phyloP scores from a whole-genome alignment of 768 basidiomycete genomes.

The Lentinula lateritia region DNA sequence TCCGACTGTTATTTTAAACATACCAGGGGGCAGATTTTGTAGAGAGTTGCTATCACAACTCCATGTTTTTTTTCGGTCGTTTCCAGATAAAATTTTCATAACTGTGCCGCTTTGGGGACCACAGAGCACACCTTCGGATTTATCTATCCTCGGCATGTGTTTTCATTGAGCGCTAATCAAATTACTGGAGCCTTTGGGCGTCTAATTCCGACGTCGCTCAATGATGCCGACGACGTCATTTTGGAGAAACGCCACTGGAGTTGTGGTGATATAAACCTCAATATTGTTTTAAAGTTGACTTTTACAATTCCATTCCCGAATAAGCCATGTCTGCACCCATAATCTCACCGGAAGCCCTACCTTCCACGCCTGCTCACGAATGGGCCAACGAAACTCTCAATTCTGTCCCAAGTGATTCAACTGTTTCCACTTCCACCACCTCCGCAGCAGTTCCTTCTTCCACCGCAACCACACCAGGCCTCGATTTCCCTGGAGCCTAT shows the following conservation, averaged over 20 bases:
- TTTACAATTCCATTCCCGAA: not conserved
- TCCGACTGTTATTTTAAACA: constrained; percentile 81
- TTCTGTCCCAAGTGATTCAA: not conserved
- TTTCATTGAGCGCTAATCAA: too few relatives aligned
- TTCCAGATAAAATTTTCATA: too few relatives aligned
- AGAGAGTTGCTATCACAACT: too few relatives aligned
- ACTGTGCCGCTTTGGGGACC: too few relatives aligned
- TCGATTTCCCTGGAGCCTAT: constrained; percentile 1
- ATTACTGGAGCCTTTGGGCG: not conserved
- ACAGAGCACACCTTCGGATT: too few relatives aligned
- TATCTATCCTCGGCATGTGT: too few relatives aligned
- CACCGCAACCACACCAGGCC: not conserved
- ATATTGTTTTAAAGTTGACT: too few relatives aligned
- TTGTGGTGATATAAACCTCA: not conserved
- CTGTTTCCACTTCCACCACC: too few relatives aligned
- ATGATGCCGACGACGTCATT: not conserved
- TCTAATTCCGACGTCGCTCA: not conserved
- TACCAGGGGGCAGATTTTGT: too few relatives aligned
- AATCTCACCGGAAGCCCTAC: not conserved
- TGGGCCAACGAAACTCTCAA: not conserved
- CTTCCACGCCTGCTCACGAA: not conserved
- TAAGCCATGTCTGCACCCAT: not conserved
- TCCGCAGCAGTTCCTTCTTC: not conserved
- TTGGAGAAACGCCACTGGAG: not conserved
- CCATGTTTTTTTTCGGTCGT: too few relatives aligned